Evolutionary conservation across 495 filamentous ascomycete genomes (phyloP).

Genomic region (Tuber brumale): DNA sequence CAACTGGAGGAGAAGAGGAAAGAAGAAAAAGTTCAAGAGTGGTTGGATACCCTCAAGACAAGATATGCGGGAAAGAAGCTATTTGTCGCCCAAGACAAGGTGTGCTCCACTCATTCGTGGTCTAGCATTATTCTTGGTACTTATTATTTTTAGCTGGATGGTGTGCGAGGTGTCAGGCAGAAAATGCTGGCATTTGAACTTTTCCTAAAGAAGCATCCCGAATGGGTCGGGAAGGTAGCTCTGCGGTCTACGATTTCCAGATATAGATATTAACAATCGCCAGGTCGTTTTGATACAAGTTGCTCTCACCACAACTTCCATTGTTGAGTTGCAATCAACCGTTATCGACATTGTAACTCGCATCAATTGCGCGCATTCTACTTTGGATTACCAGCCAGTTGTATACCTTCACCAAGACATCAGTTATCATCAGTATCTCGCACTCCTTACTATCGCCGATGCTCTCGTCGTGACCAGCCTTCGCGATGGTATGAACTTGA

Average conservation of each 20-base stretch:
- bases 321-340: constrained; percentile 74
- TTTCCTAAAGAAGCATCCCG: constrained; percentile 85
- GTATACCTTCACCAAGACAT: constrained; percentile 96
- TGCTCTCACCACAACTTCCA: constrained; percentile 78
- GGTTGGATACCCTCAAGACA: constrained; percentile 70
- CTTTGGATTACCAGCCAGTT: constrained; percentile 78
- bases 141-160: constrained; percentile 54
- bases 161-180: constrained; percentile 80
- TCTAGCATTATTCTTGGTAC: background rate
- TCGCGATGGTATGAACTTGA: constrained; percentile 92
- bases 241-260: background rate
- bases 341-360: constrained; percentile 88
- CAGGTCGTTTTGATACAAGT: constrained; percentile 84
- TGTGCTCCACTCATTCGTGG: background rate
- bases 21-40: constrained; percentile 63
- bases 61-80: constrained; percentile 77
- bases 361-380: constrained; percentile 82
- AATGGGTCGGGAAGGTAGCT: constrained; percentile 68
- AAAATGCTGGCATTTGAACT: constrained; percentile 89
- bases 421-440: constrained; percentile 80
- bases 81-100: constrained; percentile 84
- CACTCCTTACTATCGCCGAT: constrained; percentile 78
- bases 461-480: constrained; percentile 87
- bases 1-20: constrained; percentile 65
- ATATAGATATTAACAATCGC: constrained; percentile 11